phyloP scores from a whole-genome alignment of 2,329 filamentous ascomycete genomes.

The Pestalotiopsis sp. region DNA sequence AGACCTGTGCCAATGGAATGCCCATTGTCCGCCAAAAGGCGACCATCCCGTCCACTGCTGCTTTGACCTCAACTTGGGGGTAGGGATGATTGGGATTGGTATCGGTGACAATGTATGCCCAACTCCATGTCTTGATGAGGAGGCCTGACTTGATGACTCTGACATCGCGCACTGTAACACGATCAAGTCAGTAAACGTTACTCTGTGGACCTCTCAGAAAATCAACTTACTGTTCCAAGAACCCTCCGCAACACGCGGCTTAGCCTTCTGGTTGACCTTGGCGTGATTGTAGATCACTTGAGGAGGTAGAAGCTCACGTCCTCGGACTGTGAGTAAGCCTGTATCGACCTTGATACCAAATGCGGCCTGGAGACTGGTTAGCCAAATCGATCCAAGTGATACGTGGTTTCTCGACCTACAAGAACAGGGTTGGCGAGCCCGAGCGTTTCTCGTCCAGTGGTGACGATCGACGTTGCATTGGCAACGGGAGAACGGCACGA shows the following conservation, averaged over 20 bases:
- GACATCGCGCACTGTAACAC: constrained; percentile 44
- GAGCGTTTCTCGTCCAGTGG: constrained; percentile 56
- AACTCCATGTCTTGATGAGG: constrained; percentile 50
- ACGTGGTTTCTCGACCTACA: constrained; percentile 29
- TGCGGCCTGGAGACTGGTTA: constrained; percentile 21
- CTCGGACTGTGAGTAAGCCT: constrained; percentile 69
- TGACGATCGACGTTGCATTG: constrained; percentile 68
- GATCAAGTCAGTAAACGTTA: not conserved
- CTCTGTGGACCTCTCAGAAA: not conserved
- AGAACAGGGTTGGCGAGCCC: constrained; percentile 55
- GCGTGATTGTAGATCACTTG: constrained; percentile 53
- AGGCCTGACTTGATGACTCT: constrained; percentile 54
- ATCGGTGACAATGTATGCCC: constrained; percentile 37
- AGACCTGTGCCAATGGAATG: not conserved
- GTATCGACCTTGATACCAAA: constrained; percentile 67
- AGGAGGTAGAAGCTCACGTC: constrained; percentile 66
- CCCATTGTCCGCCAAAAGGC: constrained; percentile 4
- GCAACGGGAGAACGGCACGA: constrained; percentile 65
- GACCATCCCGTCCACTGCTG: constrained; percentile 1
- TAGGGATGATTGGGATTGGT: not conserved
- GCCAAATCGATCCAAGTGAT: not conserved
- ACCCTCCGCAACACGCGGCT: constrained; percentile 43
- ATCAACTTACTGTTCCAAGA: constrained; percentile 60
- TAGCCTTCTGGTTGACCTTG: constrained; percentile 24
- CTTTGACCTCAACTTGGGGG: constrained; percentile 2